These are phyloP conservation scores for Eucalyptus fibrosa DNA, from an alignment of 345 rosid species.

Conservation along the genomic window DNA sequence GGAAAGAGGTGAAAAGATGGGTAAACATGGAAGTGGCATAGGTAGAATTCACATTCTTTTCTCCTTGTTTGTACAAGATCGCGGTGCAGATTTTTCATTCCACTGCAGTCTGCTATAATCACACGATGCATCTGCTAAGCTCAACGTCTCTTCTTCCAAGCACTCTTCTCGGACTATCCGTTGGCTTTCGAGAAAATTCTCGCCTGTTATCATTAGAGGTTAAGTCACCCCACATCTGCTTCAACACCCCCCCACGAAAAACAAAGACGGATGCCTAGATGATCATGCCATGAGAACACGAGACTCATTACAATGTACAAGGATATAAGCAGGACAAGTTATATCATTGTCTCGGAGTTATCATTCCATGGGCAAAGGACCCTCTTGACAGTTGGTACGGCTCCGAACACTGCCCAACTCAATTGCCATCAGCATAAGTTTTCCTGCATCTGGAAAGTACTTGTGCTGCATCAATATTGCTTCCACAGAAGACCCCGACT, in stretches of 20 bases:
- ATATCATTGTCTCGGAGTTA: neutral
- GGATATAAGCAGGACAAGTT: neutral
- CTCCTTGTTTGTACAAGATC: neutral
- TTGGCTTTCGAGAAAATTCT: neutral
- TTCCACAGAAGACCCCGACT: conserved; percentile 40
- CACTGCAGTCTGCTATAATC: neutral
- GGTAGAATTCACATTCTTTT: neutral
- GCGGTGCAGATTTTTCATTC: neutral
- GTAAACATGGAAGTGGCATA: neutral
- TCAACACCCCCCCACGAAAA: neutral
- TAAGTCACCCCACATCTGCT: neutral
- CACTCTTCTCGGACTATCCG: neutral
- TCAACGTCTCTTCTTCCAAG: neutral
- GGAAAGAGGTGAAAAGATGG: neutral
- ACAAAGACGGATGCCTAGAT: neutral
- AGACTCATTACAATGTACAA: neutral
- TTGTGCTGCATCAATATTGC: conserved; percentile 75
- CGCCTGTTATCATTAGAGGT: neutral
- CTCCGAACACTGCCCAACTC: conserved; percentile 50
- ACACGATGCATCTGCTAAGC: neutral
- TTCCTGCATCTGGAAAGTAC: conserved; percentile 77
- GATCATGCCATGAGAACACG: neutral
- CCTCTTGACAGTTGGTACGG: neutral
- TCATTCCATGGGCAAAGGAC: conserved; percentile 18
- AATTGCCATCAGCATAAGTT: conserved; percentile 71